phyloP scores from a whole-genome alignment of 2,329 filamentous ascomycete species.

The Fonsecaea multimorphosa region DNA sequence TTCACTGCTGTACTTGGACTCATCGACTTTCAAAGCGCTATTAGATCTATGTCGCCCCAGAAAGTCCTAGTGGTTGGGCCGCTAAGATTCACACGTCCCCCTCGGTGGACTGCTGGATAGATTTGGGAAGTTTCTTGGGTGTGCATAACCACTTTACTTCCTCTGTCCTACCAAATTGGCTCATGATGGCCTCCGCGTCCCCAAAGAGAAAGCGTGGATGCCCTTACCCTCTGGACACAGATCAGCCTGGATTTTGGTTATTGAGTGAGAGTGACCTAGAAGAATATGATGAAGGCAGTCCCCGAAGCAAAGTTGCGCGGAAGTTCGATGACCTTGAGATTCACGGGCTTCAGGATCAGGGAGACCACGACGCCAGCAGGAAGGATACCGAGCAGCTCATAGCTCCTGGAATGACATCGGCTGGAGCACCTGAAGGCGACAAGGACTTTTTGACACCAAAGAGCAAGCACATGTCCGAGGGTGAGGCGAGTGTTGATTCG shows the following conservation, averaged over 20 bases:
- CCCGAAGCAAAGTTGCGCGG: conserved; percentile 31
- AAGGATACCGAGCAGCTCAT: background rate
- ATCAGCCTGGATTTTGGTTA: conserved; percentile 9
- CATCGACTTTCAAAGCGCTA: background rate
- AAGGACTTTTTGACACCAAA: background rate
- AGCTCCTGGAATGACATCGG: too few species aligned
- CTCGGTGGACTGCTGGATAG: background rate
- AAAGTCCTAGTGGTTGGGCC: background rate
- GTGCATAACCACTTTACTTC: background rate
- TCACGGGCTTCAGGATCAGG: conserved; percentile 3
- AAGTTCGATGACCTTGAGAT: conserved; percentile 41
- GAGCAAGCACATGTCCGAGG: background rate
- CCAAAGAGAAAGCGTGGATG: conserved; percentile 33
- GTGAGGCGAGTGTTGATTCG: background rate
- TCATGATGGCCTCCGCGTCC: conserved; percentile 27
- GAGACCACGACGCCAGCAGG: background rate
- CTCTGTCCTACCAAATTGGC: background rate
- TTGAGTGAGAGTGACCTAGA: conserved; percentile 22
- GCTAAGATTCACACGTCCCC: background rate
- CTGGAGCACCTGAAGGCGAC: background rate
- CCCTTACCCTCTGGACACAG: conserved; percentile 26
- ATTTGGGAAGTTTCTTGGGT: background rate
- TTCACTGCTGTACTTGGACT: background rate
- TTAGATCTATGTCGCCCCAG: background rate
- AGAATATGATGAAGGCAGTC: conserved; percentile 26